Evolutionary conservation across 208 protist genomes (phyloP).

Genomic region (Herpetomonas tarakana): DNA sequence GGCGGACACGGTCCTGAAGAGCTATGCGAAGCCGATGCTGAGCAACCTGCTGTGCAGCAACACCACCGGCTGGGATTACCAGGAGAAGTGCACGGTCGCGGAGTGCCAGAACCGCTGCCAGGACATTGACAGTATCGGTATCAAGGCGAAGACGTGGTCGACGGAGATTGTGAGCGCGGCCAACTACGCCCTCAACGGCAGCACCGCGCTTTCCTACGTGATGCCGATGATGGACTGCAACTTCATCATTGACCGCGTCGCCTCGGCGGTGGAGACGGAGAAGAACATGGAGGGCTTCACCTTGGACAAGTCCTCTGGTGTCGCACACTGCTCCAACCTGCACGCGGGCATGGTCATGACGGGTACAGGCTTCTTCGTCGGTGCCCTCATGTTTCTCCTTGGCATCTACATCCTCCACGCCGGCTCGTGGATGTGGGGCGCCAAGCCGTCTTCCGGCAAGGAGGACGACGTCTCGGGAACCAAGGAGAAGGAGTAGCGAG

Average conservation of each 20-base stretch:
- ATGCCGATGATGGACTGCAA: constrained; percentile 66
- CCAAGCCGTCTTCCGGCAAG: not conserved
- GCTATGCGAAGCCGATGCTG: constrained; percentile 41
- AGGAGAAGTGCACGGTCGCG: constrained; percentile 47
- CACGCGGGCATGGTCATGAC: constrained; percentile 46
- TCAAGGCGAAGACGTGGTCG: constrained; percentile 23
- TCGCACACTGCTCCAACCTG: constrained; percentile 39
- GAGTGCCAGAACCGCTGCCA: constrained; percentile 42
- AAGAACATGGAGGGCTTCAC: constrained; percentile 7
- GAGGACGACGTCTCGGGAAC: not conserved
- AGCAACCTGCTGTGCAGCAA: constrained; percentile 50
- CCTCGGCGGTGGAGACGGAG: constrained; percentile 35
- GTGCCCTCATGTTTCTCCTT: constrained; percentile 65
- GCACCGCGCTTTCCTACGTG: constrained; percentile 57
- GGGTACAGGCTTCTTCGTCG: constrained; percentile 69
- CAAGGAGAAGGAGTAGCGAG: not conserved
- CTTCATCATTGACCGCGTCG: constrained; percentile 70
- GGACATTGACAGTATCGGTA: constrained; percentile 19
- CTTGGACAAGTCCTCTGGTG: constrained; percentile 5
- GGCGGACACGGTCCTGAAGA: constrained; percentile 22
- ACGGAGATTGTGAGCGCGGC: constrained; percentile 22
- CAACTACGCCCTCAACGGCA: constrained; percentile 42
- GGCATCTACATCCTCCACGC: constrained; percentile 70
- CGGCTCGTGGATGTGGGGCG: constrained; percentile 50
- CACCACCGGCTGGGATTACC: constrained; percentile 26